Conservation (phyloP, 345 rosid genomes). For the Orychophragmus violaceus region DNA sequence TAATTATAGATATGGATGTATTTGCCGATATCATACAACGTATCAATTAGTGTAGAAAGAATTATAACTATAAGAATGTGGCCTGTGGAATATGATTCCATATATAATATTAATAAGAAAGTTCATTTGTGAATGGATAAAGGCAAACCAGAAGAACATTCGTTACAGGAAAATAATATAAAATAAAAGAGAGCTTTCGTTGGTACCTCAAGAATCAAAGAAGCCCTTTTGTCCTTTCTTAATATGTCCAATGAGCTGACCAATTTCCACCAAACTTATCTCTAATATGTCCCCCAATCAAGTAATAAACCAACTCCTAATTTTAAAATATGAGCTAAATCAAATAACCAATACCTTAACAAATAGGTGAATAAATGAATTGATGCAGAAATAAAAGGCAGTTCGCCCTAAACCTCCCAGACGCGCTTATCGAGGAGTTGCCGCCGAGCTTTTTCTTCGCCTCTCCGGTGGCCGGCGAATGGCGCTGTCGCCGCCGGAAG, state of each 20-base stretch:
- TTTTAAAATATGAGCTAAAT: neutral
- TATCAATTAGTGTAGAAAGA: neutral
- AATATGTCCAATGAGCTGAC: constrained; percentile 36
- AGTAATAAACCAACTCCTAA: neutral
- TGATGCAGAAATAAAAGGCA: no score
- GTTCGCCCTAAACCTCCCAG: no score
- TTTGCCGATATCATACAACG: neutral
- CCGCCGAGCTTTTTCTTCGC: no score
- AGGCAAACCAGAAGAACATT: constrained; percentile 16
- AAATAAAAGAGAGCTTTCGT: neutral
- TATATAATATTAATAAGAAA: constrained; percentile 2
- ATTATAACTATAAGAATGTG: neutral
- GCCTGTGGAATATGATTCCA: neutral
- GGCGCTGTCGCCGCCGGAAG: no score
- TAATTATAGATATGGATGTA: neutral
- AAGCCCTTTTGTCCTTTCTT: constrained; percentile 22
- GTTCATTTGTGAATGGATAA: constrained; percentile 16
- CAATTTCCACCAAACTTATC: constrained; percentile 31
- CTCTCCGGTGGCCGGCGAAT: no score
- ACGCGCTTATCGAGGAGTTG: no score
- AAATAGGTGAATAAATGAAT: neutral
- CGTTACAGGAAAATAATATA: neutral
- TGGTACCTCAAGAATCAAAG: constrained; percentile 28
- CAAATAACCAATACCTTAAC: neutral
- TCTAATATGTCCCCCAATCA: constrained; percentile 20